Base-by-base conservation (phyloP, 805 yeast species). In the Ogataea sp. region DNA sequence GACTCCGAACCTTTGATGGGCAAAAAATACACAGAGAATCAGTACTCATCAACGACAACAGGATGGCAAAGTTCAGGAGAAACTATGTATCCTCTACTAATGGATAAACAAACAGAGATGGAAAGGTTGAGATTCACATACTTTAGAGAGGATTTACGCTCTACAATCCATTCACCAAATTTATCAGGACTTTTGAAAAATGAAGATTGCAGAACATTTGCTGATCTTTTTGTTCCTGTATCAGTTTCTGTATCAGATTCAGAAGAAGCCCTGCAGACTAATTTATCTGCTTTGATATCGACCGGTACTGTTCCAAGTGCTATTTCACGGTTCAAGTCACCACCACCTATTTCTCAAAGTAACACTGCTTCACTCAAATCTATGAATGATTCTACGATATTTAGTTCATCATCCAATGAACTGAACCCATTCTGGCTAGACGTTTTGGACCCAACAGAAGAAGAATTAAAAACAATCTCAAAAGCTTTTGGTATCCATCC, bases 401-500 rank as follows among this genome's bases (percentile, higher is more conserved):
- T 33, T n/a, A 30, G 1, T 23, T 37, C 26, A 23, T 11, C n/a
- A 11, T 10, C 32, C 9, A 28, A 36, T 6, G 48, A 44, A 4
- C 26, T 67, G 8, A 67, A 78, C 2, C 89, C 95, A 15, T 88
- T 90, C 68, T 90, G 98, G 98, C 68, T 90, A 10, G 97, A 90
- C 59, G 83, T 90, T 11, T 64, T 85, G 41, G 83, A 86, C 52
- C 98, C 98, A 10, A 84, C 95, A 0, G 97, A 93, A 53, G 97
- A 88, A 49, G 98, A 90, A 59, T 86, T 93, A 95, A 88, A 90
- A 52, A 93, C 83, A 0, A 51, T 90, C 13, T 77, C 94, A 21
- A 87, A 87, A 52, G 79, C 97, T 0, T 90, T 90, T 63, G 95
- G 95, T 1, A 86, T 90, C 41, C 98, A 90, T 60, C 98, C 98